Percentiles rank a stretch among this genome's conserved stretches.
These are phyloP conservation scores for Moesziomyces parantarcticus DNA, from an alignment of 1,284 basidiomycete genomes.

Conservation along the genomic window DNA sequence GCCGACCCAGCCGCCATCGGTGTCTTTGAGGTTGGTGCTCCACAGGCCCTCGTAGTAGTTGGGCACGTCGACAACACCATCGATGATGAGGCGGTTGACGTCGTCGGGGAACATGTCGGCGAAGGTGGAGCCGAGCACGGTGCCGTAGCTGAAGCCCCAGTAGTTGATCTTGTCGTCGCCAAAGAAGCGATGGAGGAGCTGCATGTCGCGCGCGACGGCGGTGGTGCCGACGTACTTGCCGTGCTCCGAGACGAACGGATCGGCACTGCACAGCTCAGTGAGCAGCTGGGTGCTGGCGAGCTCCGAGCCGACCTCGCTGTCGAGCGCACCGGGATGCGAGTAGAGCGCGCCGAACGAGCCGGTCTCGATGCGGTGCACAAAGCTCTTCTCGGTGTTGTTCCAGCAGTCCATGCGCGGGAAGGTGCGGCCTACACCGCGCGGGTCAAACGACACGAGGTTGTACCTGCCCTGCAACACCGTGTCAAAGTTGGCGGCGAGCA, in stretches of 20 bases:
- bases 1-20: slow-evolving; percentile 34
- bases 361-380: slow-evolving; percentile 29
- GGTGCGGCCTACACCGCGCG: slow-evolving; percentile 47
- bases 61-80: slow-evolving; percentile 54
- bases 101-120: slow-evolving; percentile 54
- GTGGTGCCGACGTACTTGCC: slow-evolving; percentile 39
- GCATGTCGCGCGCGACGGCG: slow-evolving; percentile 48
- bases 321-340: slow-evolving; percentile 29
- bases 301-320: slow-evolving; percentile 32
- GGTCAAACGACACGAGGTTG: slow-evolving; percentile 53
- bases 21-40: slow-evolving; percentile 36
- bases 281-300: slow-evolving; percentile 29
- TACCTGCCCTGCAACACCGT: slow-evolving; percentile 43
- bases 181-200: slow-evolving; percentile 46
- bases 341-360: slow-evolving; percentile 31
- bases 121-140: slow-evolving; percentile 48
- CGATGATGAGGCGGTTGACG: slow-evolving; percentile 45
- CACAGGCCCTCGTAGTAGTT: slow-evolving; percentile 41
- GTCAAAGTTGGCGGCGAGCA: slow-evolving; percentile 35
- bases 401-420: slow-evolving; percentile 50
- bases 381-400: slow-evolving; percentile 35
- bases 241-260: slow-evolving; percentile 24
- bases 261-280: slow-evolving; percentile 25
- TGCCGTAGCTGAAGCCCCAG: slow-evolving; percentile 57
- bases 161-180: slow-evolving; percentile 47